Evolutionary conservation across 2,329 filamentous ascomycete genomes (phyloP), one percentile per base, ranked within the genome.

Genomic region (Hymenoscyphus linearis): DNA sequence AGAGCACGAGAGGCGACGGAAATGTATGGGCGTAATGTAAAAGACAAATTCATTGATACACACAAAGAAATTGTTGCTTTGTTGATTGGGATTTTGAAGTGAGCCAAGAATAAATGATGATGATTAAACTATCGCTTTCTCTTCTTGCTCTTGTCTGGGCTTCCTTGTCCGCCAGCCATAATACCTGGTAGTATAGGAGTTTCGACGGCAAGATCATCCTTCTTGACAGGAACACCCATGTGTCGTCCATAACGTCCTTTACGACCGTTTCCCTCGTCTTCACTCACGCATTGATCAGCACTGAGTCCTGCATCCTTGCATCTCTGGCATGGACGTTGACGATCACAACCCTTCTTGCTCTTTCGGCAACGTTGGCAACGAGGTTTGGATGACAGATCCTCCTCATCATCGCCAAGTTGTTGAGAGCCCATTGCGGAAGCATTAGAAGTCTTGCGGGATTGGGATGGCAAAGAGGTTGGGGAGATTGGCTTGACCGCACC

Each of bases 321-420:
- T 65, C 95, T 86, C 60, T 92, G 91, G 72, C 95, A 99, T 31
- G 95, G 95, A 44, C 95, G 88, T 77, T 98, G 95, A 62, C 95
- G 88, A 78, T 99, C 95, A 74, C 95, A 99, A 13, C 95, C 95
- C 78, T 99, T 99, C 82, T 99, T 99, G 79, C 93, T 98, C 85
- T 99, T 99, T 71, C 95, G 89, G 81, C 95, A 99, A 62, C 95
- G 89, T 75, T 99, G 95, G 80, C 95, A 99, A 65, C 95, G 92
- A 60, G 95, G 95, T 78, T 98, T 97, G 67, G 89, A 93, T 0
- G 93, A 97, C 22, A 98, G 79, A 61, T 97, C 93, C 67, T 97
- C 93, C 67, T 96, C 91, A 67, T 92, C 91, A 35, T 80, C 79
- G 55, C 80, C 83, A 47, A 85, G 76, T 65, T 82, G 66, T 69